Evolutionary conservation across 805 yeast genomes (phyloP).

Genomic region (Schizosaccharomyces japonicus): DNA sequence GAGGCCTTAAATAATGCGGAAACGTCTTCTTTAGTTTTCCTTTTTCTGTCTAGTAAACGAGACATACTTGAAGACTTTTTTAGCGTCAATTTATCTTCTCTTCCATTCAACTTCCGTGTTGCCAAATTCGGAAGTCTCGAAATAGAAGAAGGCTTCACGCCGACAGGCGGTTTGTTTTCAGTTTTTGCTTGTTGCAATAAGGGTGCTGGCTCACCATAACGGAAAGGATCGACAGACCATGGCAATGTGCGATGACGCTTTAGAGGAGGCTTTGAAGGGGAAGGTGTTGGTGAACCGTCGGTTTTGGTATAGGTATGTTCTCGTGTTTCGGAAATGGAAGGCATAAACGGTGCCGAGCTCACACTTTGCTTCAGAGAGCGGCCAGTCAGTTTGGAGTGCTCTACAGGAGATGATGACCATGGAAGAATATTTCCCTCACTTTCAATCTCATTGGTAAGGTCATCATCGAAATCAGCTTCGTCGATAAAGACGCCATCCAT

Average conservation of each 20-base stretch:
- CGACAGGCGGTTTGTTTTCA: background rate
- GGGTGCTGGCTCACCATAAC: background rate
- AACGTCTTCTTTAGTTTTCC: constrained; percentile 4
- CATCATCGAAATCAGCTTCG: constrained; percentile 5
- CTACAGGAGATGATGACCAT: constrained; percentile 1
- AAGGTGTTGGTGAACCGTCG: background rate
- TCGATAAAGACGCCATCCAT: constrained; percentile 1
- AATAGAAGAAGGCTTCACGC: background rate
- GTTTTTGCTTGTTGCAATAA: background rate
- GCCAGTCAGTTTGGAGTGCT: background rate
- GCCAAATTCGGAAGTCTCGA: background rate
- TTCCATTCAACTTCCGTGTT: background rate
- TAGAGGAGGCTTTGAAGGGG: background rate
- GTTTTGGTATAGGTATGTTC: background rate
- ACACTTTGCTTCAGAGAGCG: background rate
- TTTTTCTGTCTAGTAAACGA: background rate
- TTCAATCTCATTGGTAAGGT: background rate
- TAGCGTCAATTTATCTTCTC: background rate
- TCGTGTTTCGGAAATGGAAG: background rate
- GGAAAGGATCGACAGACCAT: background rate
- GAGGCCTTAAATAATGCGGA: background rate
- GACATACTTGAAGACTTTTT: background rate
- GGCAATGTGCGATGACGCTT: background rate
- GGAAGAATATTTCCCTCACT: background rate
- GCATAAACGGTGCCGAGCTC: background rate